These are phyloP conservation scores for Hyphochytrium catenoides DNA, from an alignment of 352 stramenopile species.

Conservation along the genomic window DNA sequence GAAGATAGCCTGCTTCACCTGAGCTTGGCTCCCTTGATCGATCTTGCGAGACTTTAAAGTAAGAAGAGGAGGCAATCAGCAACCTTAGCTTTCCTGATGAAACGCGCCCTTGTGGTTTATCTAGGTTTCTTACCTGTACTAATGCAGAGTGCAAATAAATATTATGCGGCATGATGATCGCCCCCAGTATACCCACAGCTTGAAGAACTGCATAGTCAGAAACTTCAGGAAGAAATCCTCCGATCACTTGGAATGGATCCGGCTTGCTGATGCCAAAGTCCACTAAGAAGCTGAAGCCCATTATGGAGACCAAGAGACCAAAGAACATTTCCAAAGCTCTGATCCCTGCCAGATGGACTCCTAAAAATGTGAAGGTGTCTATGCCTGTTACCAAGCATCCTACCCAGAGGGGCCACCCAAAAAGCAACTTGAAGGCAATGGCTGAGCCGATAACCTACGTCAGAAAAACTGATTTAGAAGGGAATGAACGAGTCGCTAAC, in stretches of 20 bases:
- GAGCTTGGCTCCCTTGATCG: slow-evolving; percentile 7
- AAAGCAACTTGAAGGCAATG: slow-evolving; percentile 49
- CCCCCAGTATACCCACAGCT: slow-evolving; percentile 47
- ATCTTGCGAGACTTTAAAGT: slow-evolving; percentile 6
- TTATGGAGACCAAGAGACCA: slow-evolving; percentile 49
- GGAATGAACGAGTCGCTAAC: not conserved
- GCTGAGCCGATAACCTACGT: slow-evolving; percentile 33
- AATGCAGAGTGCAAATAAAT: slow-evolving; percentile 50
- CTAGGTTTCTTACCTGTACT: too few species aligned
- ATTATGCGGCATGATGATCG: slow-evolving; percentile 65
- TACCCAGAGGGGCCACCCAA: slow-evolving; percentile 30
- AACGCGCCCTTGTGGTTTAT: too few species aligned
- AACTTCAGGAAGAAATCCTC: slow-evolving; percentile 37
- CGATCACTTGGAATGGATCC: slow-evolving; percentile 28
- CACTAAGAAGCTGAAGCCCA: slow-evolving; percentile 62
- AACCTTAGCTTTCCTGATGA: too few species aligned
- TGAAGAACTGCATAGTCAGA: slow-evolving; percentile 26
- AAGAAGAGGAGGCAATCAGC: too few species aligned
- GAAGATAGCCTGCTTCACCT: slow-evolving; percentile 29
- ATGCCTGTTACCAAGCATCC: slow-evolving; percentile 34
- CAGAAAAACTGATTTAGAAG: too few species aligned
- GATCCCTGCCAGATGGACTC: slow-evolving; percentile 35
- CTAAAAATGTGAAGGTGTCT: slow-evolving; percentile 72
- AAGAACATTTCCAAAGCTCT: slow-evolving; percentile 48
- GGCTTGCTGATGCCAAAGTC: slow-evolving; percentile 43